Evolutionary conservation across 2,329 filamentous ascomycete genomes (phyloP).

Genomic region (Hypoxylon sp.): DNA sequence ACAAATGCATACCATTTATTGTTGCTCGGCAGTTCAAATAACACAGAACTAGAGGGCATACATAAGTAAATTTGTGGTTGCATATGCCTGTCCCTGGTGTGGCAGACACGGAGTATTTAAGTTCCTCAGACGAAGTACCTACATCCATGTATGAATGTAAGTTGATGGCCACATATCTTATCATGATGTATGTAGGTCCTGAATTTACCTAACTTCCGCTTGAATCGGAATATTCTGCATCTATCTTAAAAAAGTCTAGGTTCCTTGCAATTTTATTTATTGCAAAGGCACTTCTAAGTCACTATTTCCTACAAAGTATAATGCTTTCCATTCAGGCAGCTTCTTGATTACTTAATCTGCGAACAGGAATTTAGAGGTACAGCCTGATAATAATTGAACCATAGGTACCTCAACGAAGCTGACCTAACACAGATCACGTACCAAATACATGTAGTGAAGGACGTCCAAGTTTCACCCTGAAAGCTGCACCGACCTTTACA

Average conservation of each 20-base stretch:
- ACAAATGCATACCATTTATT: background rate
- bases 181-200: background rate
- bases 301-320: background rate
- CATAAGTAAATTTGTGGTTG: background rate
- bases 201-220: conserved; percentile 1
- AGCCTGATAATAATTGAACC: background rate
- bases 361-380: background rate
- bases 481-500: background rate
- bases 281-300: background rate
- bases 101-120: background rate
- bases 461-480: background rate
- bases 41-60: background rate
- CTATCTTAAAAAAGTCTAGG: background rate
- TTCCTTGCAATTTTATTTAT: background rate
- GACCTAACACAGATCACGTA: background rate
- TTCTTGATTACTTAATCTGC: background rate
- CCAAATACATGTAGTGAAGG: background rate
- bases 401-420: background rate
- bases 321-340: background rate
- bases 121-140: background rate
- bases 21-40: background rate
- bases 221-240: conserved; percentile 2
- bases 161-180: no score
- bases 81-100: background rate
- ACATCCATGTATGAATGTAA: background rate